Conservation (phyloP, 208 protist species). For the Trypanosoma boissoni region DNA sequence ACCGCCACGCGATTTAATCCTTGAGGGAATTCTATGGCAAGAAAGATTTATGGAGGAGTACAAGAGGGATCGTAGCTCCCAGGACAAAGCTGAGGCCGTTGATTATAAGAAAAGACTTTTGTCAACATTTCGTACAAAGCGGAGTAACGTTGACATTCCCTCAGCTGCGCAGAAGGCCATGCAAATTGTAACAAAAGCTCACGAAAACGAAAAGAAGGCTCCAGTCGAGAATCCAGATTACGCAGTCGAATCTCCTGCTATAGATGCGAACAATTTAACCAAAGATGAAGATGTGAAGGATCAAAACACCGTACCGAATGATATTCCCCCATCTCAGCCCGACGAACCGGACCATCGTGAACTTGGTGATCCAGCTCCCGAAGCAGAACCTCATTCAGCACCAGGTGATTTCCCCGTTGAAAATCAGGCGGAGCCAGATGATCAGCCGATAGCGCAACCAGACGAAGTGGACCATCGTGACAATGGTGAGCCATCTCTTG, state of each 20-base stretch:
- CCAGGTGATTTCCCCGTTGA: too few species aligned
- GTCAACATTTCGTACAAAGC: slow-evolving; percentile 35
- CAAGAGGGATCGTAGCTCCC: slow-evolving; percentile 29
- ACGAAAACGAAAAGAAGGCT: not conserved
- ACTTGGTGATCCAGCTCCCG: too few species aligned
- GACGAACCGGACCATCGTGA: not conserved
- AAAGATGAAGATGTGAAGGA: too few species aligned
- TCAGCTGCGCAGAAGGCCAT: not conserved
- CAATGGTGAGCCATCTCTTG: too few species aligned
- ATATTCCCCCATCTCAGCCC: not conserved
- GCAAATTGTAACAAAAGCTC: not conserved
- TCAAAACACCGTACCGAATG: not conserved
- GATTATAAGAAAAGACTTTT: slow-evolving; percentile 56
- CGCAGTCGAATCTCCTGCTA: not conserved
- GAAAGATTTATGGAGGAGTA: slow-evolving; percentile 81
- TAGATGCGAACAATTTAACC: too few species aligned
- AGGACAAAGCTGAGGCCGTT: slow-evolving; percentile 41
- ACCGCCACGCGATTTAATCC: slow-evolving; percentile 50
- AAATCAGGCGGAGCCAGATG: slow-evolving; percentile 1
- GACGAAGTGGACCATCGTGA: too few species aligned
- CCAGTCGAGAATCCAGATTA: not conserved
- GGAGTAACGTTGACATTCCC: too few species aligned
- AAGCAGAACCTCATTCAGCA: too few species aligned
- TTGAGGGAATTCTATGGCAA: slow-evolving; percentile 81
- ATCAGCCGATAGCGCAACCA: not conserved